Percentiles rank a stretch among this genome's conserved stretches.
Conservation (phyloP, 306 rosid genomes). For the Cicer cuneatum region DNA sequence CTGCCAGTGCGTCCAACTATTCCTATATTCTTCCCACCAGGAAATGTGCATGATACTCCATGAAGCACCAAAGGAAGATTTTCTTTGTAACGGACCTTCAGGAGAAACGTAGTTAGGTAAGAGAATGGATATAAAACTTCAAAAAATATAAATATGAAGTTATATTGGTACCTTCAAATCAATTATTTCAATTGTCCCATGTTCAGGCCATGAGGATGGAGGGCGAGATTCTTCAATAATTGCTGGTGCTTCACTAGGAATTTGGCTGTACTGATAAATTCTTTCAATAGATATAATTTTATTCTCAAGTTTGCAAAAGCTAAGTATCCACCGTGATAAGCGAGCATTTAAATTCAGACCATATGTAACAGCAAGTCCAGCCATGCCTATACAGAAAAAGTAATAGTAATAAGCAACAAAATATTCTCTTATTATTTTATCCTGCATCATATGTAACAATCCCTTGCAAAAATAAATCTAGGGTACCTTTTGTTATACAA, state of each 20-base stretch:
- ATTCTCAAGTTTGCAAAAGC: conserved; percentile 99
- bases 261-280: conserved; percentile 96
- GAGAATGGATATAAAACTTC: conserved; percentile 22
- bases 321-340: conserved; percentile 97
- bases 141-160: conserved; percentile 20
- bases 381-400: conserved; percentile 77
- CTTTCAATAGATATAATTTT: conserved; percentile 96
- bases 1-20: conserved; percentile 99
- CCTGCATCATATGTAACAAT: conserved; percentile 31
- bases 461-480: conserved; percentile 31
- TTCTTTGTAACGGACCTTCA: conserved; percentile 96
- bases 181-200: conserved; percentile 72
- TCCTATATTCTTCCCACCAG: conserved; percentile 93
- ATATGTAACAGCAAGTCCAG: conserved; percentile 97
- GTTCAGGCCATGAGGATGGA: conserved; percentile 85
- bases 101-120: conserved; percentile 4
- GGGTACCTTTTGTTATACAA: background rate
- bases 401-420: conserved; percentile 40
- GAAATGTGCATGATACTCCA: conserved; percentile 82
- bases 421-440: conserved; percentile 9
- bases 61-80: conserved; percentile 93
- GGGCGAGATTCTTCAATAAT: conserved; percentile 82
- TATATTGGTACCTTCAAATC: conserved; percentile 72
- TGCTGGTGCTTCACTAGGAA: conserved; percentile 84
- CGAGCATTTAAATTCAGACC: conserved; percentile 96